phyloP scores from a whole-genome alignment of 2,329 filamentous ascomycete genomes.

The Cladosporium sp. region DNA sequence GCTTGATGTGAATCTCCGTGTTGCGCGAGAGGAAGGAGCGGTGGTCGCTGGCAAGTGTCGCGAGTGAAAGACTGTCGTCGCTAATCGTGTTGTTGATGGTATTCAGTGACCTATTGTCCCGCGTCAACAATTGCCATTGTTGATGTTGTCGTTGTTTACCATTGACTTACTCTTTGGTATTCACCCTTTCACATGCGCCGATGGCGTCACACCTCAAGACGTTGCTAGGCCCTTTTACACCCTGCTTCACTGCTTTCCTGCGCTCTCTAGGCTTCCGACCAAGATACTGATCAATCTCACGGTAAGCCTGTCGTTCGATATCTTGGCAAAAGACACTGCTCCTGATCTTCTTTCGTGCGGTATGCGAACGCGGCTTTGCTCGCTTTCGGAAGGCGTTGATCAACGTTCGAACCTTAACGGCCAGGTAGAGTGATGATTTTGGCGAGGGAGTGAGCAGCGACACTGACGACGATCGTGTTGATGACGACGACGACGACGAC shows the following conservation, averaged over 20 bases:
- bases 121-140: constrained; percentile 3
- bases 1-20: constrained; percentile 26
- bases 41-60: constrained; percentile 28
- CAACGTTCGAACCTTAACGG: constrained; percentile 35
- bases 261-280: constrained; percentile 12
- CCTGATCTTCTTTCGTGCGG: constrained; percentile 10
- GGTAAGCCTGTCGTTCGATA: constrained; percentile 25
- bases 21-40: constrained; percentile 34
- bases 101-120: constrained; percentile 13
- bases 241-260: not conserved
- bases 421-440: constrained; percentile 29
- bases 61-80: constrained; percentile 24
- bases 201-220: not conserved
- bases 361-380: constrained; percentile 28
- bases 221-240: not conserved
- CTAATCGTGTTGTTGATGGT: constrained; percentile 12
- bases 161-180: not conserved
- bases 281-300: constrained; percentile 19
- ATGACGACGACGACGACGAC: constrained; percentile 4
- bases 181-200: not conserved
- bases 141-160: not conserved
- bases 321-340: constrained; percentile 27
- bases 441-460: constrained; percentile 11
- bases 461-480: constrained; percentile 4
- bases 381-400: constrained; percentile 36